These are phyloP conservation scores for Apiospora hydei DNA, from an alignment of 2,329 filamentous ascomycete species.

Conservation along the genomic window DNA sequence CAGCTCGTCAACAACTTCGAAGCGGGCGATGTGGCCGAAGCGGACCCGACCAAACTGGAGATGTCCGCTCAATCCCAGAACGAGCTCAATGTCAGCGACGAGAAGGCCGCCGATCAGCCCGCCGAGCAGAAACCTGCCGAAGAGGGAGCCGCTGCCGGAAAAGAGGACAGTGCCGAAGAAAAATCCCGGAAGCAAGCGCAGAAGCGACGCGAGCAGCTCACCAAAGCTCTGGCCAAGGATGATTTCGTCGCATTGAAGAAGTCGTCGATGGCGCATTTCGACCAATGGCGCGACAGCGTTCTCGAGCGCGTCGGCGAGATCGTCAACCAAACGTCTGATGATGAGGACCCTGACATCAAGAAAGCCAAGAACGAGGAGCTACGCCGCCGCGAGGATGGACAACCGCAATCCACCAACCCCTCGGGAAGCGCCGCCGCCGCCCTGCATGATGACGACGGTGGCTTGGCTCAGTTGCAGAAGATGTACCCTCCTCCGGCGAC, in stretches of 20 bases:
- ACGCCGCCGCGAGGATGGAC: conserved; percentile 15
- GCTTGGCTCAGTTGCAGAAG: conserved; percentile 48
- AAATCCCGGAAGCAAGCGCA: conserved; percentile 29
- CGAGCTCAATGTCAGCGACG: conserved; percentile 10
- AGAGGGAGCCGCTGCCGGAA: neutral
- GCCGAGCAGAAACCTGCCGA: neutral
- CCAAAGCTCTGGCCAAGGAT: conserved; percentile 34
- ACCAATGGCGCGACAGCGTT: conserved; percentile 41
- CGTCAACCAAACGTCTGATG: conserved; percentile 36
- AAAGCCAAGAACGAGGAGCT: conserved; percentile 28
- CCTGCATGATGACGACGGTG: conserved; percentile 50
- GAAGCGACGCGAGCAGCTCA: conserved; percentile 32
- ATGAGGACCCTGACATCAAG: conserved; percentile 27
- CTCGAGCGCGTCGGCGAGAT: conserved; percentile 40
- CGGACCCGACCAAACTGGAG: conserved; percentile 9
- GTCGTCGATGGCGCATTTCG: conserved; percentile 38
- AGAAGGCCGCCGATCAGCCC: conserved; percentile 24
- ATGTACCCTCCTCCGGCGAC: conserved; percentile 70
- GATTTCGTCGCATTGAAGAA: conserved; percentile 38
- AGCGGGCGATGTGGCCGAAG: conserved; percentile 13
- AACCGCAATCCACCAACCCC: neutral
- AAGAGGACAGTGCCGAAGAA: neutral
- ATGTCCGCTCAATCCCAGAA: neutral
- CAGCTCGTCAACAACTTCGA: conserved; percentile 29
- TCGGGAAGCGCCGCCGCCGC: neutral